phyloP scores from a whole-genome alignment of 2,329 filamentous ascomycete genomes.

The Cadophora sp. region DNA sequence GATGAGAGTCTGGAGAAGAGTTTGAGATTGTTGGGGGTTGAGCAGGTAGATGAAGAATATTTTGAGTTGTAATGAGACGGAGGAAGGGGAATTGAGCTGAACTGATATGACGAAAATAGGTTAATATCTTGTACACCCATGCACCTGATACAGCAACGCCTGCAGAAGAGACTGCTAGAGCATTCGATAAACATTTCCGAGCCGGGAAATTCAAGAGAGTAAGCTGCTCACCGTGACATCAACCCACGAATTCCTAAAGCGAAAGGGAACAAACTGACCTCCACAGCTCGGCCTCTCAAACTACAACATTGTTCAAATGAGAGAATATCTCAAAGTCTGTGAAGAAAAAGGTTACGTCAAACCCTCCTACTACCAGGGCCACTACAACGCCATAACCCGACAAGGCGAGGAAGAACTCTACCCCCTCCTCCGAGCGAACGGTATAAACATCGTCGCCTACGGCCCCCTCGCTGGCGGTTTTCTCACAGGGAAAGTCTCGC shows the following conservation, averaged over 20 bases:
- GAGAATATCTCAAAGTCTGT: slow-evolving; percentile 79
- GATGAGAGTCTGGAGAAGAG: slow-evolving; percentile 26
- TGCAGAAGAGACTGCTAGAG: slow-evolving; percentile 70
- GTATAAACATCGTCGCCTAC: slow-evolving; percentile 77
- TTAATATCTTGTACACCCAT: slow-evolving; percentile 82
- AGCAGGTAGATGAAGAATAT: slow-evolving; percentile 57
- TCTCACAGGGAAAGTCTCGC: slow-evolving; percentile 43
- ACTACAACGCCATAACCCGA: slow-evolving; percentile 83
- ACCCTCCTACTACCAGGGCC: slow-evolving; percentile 83
- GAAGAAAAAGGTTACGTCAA: slow-evolving; percentile 78
- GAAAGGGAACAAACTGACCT: not conserved
- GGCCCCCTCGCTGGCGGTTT: slow-evolving; percentile 53
- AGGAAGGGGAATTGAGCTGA: not conserved
- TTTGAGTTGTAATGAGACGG: not conserved
- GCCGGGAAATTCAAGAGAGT: slow-evolving; percentile 24
- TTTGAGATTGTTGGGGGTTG: slow-evolving; percentile 22
- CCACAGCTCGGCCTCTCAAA: slow-evolving; percentile 75
- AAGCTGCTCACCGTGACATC: not conserved
- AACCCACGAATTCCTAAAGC: no score
- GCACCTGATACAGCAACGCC: slow-evolving; percentile 69
- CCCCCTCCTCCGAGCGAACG: slow-evolving; percentile 73
- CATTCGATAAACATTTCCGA: slow-evolving; percentile 23
- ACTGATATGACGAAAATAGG: slow-evolving; percentile 37
- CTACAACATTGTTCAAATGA: slow-evolving; percentile 83
- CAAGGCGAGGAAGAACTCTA: slow-evolving; percentile 76